Percentiles rank a stretch among this genome's conserved stretches.
Evolutionary conservation across 2,329 filamentous ascomycete species (phyloP).

Genomic region (Xylariaceae sp.): DNA sequence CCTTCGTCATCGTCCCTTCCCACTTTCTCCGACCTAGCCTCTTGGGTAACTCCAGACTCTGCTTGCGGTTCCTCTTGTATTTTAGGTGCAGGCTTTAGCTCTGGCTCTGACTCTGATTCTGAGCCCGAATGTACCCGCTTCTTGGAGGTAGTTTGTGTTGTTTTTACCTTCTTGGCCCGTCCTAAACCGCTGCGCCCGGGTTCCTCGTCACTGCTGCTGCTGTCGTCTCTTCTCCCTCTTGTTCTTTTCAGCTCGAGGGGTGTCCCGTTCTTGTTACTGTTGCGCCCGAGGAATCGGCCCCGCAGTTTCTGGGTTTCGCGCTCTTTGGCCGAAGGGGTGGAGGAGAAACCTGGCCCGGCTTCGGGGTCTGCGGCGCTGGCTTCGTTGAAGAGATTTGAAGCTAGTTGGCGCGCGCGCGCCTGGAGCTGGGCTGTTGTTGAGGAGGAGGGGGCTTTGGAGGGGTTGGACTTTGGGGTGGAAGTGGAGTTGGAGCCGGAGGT

Average conservation of each 20-base stretch:
- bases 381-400: constrained; percentile 20
- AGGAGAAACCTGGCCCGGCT: constrained; percentile 21
- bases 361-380: constrained; percentile 24
- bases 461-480: background rate
- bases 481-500: background rate
- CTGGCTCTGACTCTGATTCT: constrained; percentile 7
- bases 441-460: background rate
- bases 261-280: constrained; percentile 16
- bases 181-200: constrained; percentile 30
- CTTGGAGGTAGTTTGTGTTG: no score
- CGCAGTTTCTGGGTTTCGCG: constrained; percentile 19
- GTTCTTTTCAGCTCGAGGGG: constrained; percentile 6
- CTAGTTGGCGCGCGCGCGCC: background rate
- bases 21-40: no score
- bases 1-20: no score
- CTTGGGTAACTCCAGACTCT: no score
- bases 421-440: background rate
- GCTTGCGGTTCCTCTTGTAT: no score
- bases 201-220: constrained; percentile 29
- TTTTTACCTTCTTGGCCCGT: constrained; percentile 30
- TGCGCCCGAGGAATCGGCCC: constrained; percentile 22
- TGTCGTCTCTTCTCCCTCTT: constrained; percentile 8
- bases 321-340: background rate
- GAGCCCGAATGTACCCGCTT: constrained; percentile 17
- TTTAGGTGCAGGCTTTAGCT: no score